Base-by-base conservation (phyloP, 2,329 filamentous ascomycete species). In the Clonostachys sp. region DNA sequence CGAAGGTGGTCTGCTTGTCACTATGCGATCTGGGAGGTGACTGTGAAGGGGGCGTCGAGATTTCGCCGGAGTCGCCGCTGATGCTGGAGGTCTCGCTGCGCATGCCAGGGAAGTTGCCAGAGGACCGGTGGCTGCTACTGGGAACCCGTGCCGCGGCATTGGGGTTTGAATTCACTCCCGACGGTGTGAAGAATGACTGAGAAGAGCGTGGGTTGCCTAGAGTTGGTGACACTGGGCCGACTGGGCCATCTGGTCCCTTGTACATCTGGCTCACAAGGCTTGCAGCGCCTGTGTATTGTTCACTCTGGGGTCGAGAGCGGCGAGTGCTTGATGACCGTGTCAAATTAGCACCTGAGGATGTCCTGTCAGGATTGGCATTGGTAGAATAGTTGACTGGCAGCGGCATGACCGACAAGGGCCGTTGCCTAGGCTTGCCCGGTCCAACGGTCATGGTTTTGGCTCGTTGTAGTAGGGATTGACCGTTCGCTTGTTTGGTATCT, bases 241-340 rank as follows among this genome's bases (percentile, higher is more conserved):
- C 73, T 8, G 83, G 78, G 14, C 36, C 36, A 18, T 86, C 79
- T 10, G 83, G 80, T 13, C 86, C 86, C 59, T 85, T 86, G 71
- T 95, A 95, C 87, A 96, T 95, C 65, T 91, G 91, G 57, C 89
- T 89, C 44, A 96, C 86, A 33, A 95, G 80, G 50, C 78, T 82
- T 8, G 88, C 87, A 16, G 83, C 84, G 41, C 70, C 70, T 1
- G 77, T 78, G 59, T 72, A 80, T 63, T 86, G 82, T 57, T 86
- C 82, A 57, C 80, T 84, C 68, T 80, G 80, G 47, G 83, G 83
- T 38, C 82, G 72, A 45, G 63, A 62, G 50, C 74, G 75, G 51
- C 79, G 75, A 46, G 74, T 73, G 65, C 77, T 82, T 42, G 73
- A 66, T 20, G 72, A 74, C 52, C 74, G 80, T 52, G 66, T 76